These are phyloP conservation scores for Drechslerella coelobrocha DNA, from an alignment of 2,329 filamentous ascomycete genomes.

Conservation along the genomic window DNA sequence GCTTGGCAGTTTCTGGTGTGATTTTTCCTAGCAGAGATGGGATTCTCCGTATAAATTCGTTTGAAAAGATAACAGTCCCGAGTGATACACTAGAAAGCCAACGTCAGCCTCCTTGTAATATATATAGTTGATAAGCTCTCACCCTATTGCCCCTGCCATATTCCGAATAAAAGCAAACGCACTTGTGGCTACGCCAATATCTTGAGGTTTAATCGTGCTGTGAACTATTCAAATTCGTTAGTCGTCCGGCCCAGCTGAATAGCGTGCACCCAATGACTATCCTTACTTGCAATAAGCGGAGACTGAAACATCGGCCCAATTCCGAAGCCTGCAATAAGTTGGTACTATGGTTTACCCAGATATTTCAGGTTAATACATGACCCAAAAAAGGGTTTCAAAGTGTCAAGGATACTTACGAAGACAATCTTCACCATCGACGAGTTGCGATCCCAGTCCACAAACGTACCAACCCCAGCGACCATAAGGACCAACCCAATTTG, in stretches of 20 bases:
- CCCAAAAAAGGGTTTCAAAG: no score
- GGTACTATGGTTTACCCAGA: constrained; percentile 39
- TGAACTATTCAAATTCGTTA: constrained; percentile 61
- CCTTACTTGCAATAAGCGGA: constrained; percentile 53
- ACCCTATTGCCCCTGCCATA: constrained; percentile 64
- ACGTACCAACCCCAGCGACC: constrained; percentile 70
- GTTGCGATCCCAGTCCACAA: constrained; percentile 67
- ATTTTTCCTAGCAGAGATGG: constrained; percentile 63
- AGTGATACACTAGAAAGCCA: constrained; percentile 60
- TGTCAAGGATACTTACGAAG: constrained; percentile 60
- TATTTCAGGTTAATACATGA: no score
- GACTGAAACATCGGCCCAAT: constrained; percentile 54
- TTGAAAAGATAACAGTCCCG: constrained; percentile 80
- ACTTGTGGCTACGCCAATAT: constrained; percentile 70
- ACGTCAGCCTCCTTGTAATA: neutral
- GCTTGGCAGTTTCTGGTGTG: constrained; percentile 62
- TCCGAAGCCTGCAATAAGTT: constrained; percentile 53
- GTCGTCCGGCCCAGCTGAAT: neutral
- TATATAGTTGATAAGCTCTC: neutral
- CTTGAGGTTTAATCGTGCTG: constrained; percentile 65
- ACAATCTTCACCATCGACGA: constrained; percentile 66
- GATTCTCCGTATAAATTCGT: constrained; percentile 69
- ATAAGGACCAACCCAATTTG: constrained; percentile 66
- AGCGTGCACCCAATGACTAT: neutral
- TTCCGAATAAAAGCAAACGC: constrained; percentile 69